Evolutionary conservation across 1,284 basidiomycete genomes (phyloP).

Genomic region (Tilletia setariae): DNA sequence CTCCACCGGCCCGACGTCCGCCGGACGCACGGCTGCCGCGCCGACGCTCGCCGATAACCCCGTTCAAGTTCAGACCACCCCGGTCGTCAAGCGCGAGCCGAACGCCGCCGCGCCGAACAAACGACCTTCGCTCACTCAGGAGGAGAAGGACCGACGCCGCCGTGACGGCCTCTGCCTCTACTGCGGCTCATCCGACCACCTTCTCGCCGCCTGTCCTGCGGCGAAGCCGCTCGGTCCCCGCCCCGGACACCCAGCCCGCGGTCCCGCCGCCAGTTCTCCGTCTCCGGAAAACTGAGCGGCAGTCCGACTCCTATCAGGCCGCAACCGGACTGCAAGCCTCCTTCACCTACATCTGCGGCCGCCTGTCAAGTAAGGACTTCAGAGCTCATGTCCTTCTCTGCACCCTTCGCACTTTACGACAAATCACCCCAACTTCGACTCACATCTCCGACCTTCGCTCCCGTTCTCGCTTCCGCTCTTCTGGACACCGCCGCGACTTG

Average conservation of each 20-base stretch:
- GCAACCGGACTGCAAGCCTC: neutral
- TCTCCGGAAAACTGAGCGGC: neutral
- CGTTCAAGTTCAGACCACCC: neutral
- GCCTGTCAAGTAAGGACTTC: too few species aligned
- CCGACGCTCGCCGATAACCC: neutral
- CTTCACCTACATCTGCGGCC: neutral
- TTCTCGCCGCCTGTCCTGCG: neutral
- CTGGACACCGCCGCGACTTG: too few species aligned
- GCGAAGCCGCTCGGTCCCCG: neutral
- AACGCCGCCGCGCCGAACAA: neutral
- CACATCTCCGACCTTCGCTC: neutral
- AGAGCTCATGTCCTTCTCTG: neutral
- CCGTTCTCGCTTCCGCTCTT: too few species aligned
- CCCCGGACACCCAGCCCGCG: neutral
- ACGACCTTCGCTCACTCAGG: too few species aligned
- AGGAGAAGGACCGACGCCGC: neutral
- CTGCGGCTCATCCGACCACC: neutral
- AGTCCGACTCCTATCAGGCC: neutral
- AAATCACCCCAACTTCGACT: neutral
- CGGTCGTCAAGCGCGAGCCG: neutral
- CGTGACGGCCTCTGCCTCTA: too few species aligned
- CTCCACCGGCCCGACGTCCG: too few species aligned
- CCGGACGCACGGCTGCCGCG: neutral
- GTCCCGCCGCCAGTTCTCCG: neutral
- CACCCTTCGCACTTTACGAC: neutral